Evolutionary conservation across 257 asterid species (phyloP).

Genomic region (Solanum ahanhuiri): DNA sequence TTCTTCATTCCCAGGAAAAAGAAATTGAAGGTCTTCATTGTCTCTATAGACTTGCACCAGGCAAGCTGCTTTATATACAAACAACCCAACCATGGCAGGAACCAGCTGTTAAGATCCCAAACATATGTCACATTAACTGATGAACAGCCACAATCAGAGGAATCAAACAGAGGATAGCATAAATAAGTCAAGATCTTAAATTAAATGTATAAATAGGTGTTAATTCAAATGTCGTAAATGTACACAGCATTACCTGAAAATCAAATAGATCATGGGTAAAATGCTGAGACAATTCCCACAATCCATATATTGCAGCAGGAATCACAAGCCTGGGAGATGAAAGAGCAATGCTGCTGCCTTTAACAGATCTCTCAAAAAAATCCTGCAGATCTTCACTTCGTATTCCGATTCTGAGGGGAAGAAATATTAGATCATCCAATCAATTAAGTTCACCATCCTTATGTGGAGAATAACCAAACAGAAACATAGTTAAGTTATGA

Average conservation of each 20-base stretch:
- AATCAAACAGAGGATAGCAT: background rate
- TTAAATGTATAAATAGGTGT: background rate
- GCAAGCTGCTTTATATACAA: constrained; percentile 96
- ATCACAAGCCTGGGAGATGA: constrained; percentile 93
- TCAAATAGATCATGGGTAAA: constrained; percentile 47
- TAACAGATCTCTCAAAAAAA: constrained; percentile 45
- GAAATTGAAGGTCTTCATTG: constrained; percentile 74
- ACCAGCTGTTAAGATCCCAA: constrained; percentile 43
- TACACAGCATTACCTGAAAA: constrained; percentile 51
- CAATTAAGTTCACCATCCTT: background rate
- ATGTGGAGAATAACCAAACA: background rate
- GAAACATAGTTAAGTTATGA: background rate
- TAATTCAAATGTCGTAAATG: background rate
- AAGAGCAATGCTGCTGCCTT: constrained; percentile 75
- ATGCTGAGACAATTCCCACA: constrained; percentile 87
- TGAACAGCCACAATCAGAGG: background rate
- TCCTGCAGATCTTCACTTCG: constrained; percentile 78
- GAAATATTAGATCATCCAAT: background rate
- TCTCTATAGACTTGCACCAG: constrained; percentile 94
- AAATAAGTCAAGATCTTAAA: background rate
- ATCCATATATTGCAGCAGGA: constrained; percentile 81
- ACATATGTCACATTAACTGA: background rate
- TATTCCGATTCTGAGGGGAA: constrained; percentile 70
- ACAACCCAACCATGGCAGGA: constrained; percentile 89
- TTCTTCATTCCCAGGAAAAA: constrained; percentile 56